A percentile compares a stretch with the other conserved stretches of the same genome.
These are phyloP conservation scores for Cercospora sojina DNA, from an alignment of 2,329 filamentous ascomycete genomes.

Conservation along the genomic window DNA sequence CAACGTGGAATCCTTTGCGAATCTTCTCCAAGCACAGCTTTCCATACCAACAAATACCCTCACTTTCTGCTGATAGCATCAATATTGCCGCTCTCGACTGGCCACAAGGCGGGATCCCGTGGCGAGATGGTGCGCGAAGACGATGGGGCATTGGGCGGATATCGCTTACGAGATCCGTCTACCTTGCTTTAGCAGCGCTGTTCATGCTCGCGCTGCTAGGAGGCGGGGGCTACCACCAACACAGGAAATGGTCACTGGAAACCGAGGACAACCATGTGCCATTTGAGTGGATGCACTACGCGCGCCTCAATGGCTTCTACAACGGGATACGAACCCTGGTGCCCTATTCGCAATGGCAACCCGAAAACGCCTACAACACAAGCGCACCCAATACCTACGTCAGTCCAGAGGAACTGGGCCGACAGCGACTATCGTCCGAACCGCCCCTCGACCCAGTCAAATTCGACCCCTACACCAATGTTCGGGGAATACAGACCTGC, in stretches of 20 bases:
- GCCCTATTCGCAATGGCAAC: conserved; percentile 42
- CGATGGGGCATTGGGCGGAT: conserved; percentile 34
- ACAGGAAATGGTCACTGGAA: conserved; percentile 10
- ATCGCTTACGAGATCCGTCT: conserved; percentile 45
- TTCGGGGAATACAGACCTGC: conserved; percentile 59
- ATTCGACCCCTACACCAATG: conserved; percentile 50
- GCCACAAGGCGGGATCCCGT: conserved; percentile 42
- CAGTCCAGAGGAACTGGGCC: conserved; percentile 34
- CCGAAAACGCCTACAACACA: conserved; percentile 48
- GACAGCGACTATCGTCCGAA: conserved; percentile 10
- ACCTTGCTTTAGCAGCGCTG: conserved; percentile 41
- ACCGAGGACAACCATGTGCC: conserved; percentile 36
- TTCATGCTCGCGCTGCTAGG: conserved; percentile 45
- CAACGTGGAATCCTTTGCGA: conserved; percentile 47
- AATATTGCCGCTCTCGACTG: conserved; percentile 25
- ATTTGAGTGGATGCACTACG: conserved; percentile 49
- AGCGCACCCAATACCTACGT: conserved; percentile 34
- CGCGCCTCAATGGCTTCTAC: conserved; percentile 48
- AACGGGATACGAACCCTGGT: conserved; percentile 51
- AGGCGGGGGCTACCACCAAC: conserved; percentile 43
- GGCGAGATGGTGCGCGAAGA: conserved; percentile 23
- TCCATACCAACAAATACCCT: conserved; percentile 48
- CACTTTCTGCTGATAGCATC: conserved; percentile 41
- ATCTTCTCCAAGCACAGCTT: conserved; percentile 45
- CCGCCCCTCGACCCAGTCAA: conserved; percentile 41